Evolutionary conservation across 768 basidiomycete species (phyloP).

Genomic region (Favolaschia claudopus): DNA sequence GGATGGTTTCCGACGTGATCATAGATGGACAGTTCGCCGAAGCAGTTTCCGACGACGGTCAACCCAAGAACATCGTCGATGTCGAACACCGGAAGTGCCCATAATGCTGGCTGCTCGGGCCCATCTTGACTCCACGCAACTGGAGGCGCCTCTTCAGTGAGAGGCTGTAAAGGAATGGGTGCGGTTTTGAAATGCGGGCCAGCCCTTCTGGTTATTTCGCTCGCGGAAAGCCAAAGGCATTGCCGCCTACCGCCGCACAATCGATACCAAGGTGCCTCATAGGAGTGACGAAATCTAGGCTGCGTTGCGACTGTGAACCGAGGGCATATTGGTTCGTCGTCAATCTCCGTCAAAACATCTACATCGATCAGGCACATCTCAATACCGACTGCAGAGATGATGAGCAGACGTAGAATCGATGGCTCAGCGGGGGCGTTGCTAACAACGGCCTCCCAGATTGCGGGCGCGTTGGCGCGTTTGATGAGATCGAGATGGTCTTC

Average conservation of each 20-base stretch:
- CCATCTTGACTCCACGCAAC: background rate
- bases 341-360: background rate
- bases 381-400: background rate
- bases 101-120: constrained; percentile 2
- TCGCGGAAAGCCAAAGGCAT: background rate
- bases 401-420: background rate
- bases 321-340: background rate
- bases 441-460: constrained; percentile 5
- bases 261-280: constrained; percentile 4
- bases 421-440: background rate
- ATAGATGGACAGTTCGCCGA: constrained; percentile 18
- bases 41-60: constrained; percentile 21
- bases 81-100: constrained; percentile 11
- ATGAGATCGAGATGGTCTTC: background rate
- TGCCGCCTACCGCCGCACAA: background rate
- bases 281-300: background rate
- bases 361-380: background rate
- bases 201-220: background rate
- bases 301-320: background rate
- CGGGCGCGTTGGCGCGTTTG: background rate
- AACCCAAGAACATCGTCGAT: constrained; percentile 23
- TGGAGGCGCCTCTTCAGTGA: background rate
- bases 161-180: background rate
- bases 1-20: background rate
- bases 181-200: background rate